Evolutionary conservation across 179 eudicot species (phyloP), one percentile per base, ranked within the genome.

Genomic region (Actinidia arguta): DNA sequence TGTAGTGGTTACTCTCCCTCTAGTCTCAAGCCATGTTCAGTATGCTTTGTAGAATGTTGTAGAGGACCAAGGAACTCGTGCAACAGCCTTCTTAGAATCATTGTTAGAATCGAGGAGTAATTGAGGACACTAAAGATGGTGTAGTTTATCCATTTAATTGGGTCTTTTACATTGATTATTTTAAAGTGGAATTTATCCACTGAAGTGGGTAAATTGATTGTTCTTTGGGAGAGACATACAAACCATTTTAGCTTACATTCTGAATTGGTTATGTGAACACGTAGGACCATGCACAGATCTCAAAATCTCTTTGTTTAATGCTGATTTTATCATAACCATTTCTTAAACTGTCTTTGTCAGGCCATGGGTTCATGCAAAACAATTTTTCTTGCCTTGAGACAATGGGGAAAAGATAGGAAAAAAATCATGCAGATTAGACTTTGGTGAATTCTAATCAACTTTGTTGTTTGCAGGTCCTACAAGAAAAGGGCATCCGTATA

Each of bases 401-500:
- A 14, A 16, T 55, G 24, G 70, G 82, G 68, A 69, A 52, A 66
- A 36, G 14, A n/a, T 31, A 39, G 47, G 42, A 12, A 2, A 69
- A 14, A 7, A n/a, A 11, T 8, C n/a, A 42, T 8, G 39, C 44
- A 16, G 17, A 59, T 59, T 25, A 16, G 39, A 5, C 58, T 18
- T 51, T 48, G n/a, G 22, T 42, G 25, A 69, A 58, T 58, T 55
- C 46, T 69, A 61, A 55, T 62, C 2, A 67, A 54, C 18, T 42
- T 58, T 80, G 71, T 61, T 79, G 36, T 67, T 36, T 54, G 66
- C 84, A 95, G 99, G 90, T 90, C 17, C 83, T 96, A 82, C 98
- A 92, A 86, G 98, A 92, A 76, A 96, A 95, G 88, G 97, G 94
- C 75, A 86, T 96, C 78, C 93, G 87, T 84, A 96, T 95, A 84